Evolutionary conservation across 768 basidiomycete species (phyloP), one percentile per base, ranked within the genome.

Genomic region (Stropharia rugosoannulata): DNA sequence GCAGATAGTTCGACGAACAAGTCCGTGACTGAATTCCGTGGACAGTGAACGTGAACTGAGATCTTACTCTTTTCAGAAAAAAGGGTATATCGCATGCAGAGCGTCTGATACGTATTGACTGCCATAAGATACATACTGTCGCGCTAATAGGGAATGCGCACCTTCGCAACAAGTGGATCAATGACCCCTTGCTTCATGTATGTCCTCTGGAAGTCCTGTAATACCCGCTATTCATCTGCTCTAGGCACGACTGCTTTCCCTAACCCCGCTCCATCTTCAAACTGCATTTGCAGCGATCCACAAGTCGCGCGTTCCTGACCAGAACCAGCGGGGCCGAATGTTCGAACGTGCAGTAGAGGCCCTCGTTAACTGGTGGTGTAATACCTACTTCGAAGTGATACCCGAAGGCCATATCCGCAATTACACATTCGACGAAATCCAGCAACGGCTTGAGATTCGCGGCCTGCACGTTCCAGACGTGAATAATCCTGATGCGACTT

Each of bases 41-140:
- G 40, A 36, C 39, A 37, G 43, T 18, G 54, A 53, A 51, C 56
- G 43, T 18, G 54, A 53, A 51, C 56, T 52, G 56, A 54, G 57
- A 43, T 48, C 59, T 68, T 49, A 66, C 51, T 49, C 42, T 55
- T 48, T 59, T 29, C 51, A 75, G 71, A 63, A 81, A 75, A 66
- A 77, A 80, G 70, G 80, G 80, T 58, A 70, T 83, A 58, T 70
- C 82, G 35, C 78, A 84, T 57, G 82, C 83, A 12, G 90, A 95
- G 64, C 83, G 95, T 11, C 73, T 86, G 40, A 68, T 85, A 8
- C 81, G 95, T 35, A 82, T 95, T 44, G 82, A 89, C 55, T 86
- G 84, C 51, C 96, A 98, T 74, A 95, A 96, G 71, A 76, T 93
- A 12, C 97, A 99, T 63, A 91, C 93, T 8, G 72, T 95, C 10